A percentile compares a stretch with the other conserved stretches of the same genome.
These are phyloP conservation scores for Backusella tuberculispora DNA, from an alignment of 192 early-diverging fungal species.

Conservation along the genomic window DNA sequence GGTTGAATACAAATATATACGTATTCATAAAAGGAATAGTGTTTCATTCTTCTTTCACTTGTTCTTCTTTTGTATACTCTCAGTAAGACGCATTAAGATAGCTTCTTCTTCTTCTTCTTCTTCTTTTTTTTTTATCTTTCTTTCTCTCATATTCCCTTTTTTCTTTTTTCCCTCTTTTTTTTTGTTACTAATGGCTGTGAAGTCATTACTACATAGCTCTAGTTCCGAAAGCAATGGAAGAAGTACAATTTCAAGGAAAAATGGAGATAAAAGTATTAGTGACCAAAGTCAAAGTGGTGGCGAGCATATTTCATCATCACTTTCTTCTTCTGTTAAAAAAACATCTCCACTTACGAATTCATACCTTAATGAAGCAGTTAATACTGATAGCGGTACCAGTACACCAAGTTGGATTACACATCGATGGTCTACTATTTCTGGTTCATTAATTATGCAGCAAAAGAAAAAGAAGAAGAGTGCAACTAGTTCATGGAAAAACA, in stretches of 20 bases:
- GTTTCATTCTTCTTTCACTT: too few relatives aligned
- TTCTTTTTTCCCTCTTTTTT: too few relatives aligned
- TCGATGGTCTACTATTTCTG: slow-evolving; percentile 17
- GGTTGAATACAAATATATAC: neutral
- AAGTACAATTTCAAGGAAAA: neutral
- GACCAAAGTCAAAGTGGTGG: neutral
- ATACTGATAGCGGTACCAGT: slow-evolving; percentile 1
- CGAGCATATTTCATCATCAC: neutral
- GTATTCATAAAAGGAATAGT: neutral
- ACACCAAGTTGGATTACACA: slow-evolving; percentile 1
- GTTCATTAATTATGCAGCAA: neutral
- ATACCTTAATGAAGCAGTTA: neutral
- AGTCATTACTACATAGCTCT: neutral
- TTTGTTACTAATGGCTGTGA: neutral
- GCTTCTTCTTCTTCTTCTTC: neutral
- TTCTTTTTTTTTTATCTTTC: neutral
- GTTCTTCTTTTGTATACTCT: too few relatives aligned
- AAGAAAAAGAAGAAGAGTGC: neutral
- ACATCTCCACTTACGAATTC: neutral
- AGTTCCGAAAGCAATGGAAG: slow-evolving; percentile 10
- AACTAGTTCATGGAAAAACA: neutral
- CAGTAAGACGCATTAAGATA: too few relatives aligned
- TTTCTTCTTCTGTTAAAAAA: slow-evolving; percentile 4
- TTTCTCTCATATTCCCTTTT: neutral
- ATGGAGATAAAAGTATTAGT: neutral